Conservation (phyloP, 352 stramenopile genomes). For the Pythium folliculosum region DNA sequence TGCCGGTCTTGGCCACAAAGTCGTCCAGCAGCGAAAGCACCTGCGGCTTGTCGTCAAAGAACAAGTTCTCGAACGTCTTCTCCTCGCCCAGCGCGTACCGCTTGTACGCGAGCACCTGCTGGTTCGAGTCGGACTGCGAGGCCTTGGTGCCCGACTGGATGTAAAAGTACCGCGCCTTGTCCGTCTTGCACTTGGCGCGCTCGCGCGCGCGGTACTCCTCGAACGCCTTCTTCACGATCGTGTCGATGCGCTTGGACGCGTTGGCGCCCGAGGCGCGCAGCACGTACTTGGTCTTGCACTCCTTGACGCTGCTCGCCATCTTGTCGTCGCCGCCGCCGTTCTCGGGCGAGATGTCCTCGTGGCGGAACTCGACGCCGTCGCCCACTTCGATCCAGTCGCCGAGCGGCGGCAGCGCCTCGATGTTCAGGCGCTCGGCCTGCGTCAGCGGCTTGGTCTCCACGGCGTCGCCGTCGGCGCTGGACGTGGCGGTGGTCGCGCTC, state of each 20-base stretch:
- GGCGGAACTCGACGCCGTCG: slow-evolving; percentile 35
- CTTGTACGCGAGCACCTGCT: slow-evolving; percentile 35
- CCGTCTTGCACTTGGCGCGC: slow-evolving; percentile 32
- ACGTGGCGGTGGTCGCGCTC: slow-evolving; percentile 29
- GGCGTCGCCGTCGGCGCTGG: slow-evolving; percentile 20
- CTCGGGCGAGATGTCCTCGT: slow-evolving; percentile 28
- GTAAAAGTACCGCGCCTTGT: slow-evolving; percentile 49
- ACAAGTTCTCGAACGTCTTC: slow-evolving; percentile 83
- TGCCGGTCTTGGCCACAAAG: slow-evolving; percentile 61
- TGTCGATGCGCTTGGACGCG: slow-evolving; percentile 38
- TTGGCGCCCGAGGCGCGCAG: slow-evolving; percentile 29
- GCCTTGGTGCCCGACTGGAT: slow-evolving; percentile 29
- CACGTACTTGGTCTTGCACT: slow-evolving; percentile 30
- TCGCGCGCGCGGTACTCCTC: slow-evolving; percentile 31
- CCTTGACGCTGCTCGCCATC: slow-evolving; percentile 17
- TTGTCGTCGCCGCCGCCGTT: slow-evolving; percentile 16
- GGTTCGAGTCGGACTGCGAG: slow-evolving; percentile 8
- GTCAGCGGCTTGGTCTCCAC: slow-evolving; percentile 25
- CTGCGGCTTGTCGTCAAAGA: slow-evolving; percentile 71
- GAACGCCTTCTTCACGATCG: slow-evolving; percentile 37
- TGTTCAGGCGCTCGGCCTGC: slow-evolving; percentile 38
- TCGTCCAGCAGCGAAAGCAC: slow-evolving; percentile 63
- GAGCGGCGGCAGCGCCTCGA: slow-evolving; percentile 34
- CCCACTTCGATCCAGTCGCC: slow-evolving; percentile 29
- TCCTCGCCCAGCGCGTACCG: slow-evolving; percentile 73